These are phyloP conservation scores for Teratosphaeria viscida DNA, from an alignment of 2,329 filamentous ascomycete genomes.

Conservation along the genomic window DNA sequence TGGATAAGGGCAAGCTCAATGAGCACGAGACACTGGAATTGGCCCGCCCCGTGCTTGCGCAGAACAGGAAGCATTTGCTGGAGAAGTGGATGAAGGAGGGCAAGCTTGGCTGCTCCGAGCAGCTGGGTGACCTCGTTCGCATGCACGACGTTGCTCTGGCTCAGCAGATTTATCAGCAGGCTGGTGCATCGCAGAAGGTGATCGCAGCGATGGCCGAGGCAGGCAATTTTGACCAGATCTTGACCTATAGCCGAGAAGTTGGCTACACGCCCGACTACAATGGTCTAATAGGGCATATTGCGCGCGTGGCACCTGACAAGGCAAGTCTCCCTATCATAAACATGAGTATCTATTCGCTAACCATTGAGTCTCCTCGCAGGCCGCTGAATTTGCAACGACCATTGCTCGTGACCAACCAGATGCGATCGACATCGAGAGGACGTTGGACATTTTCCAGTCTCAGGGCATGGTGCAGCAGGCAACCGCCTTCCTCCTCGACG, in stretches of 20 bases:
- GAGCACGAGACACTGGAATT: slow-evolving; percentile 89
- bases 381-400: slow-evolving; percentile 84
- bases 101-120: slow-evolving; percentile 92
- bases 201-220: slow-evolving; percentile 92
- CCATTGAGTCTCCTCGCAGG: slow-evolving; percentile 36
- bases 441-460: slow-evolving; percentile 95
- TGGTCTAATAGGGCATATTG: slow-evolving; percentile 81
- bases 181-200: slow-evolving; percentile 85
- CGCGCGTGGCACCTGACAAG: slow-evolving; percentile 54
- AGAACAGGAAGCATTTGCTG: slow-evolving; percentile 88
- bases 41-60: slow-evolving; percentile 79
- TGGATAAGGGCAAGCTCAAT: slow-evolving; percentile 91
- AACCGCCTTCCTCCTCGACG: slow-evolving; percentile 94
- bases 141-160: slow-evolving; percentile 82
- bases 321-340: neutral
- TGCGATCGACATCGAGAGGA: slow-evolving; percentile 82
- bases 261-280: slow-evolving; percentile 96
- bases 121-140: slow-evolving; percentile 88
- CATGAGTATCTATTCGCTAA: slow-evolving; percentile 28
- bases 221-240: slow-evolving; percentile 92
- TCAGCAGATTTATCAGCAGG: slow-evolving; percentile 78
- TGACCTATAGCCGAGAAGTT: slow-evolving; percentile 75
- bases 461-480: slow-evolving; percentile 97
- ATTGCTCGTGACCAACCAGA: slow-evolving; percentile 83
- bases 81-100: slow-evolving; percentile 98